A percentile compares a stretch with the other conserved stretches of the same genome.
Conservation (phyloP, 768 basidiomycete genomes). For the Kwoniella bestiolae region DNA sequence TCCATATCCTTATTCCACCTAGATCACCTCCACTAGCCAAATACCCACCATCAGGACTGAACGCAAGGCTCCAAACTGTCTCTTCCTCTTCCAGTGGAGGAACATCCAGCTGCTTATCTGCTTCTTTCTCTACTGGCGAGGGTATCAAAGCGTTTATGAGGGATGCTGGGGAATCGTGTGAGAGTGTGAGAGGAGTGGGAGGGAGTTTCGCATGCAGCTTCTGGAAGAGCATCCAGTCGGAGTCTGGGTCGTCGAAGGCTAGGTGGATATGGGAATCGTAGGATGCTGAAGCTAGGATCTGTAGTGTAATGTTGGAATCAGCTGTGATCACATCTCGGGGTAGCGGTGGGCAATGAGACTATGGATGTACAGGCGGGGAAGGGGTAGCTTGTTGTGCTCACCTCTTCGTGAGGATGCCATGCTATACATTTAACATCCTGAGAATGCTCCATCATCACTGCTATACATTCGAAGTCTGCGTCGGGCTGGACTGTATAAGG, state of each 20-base stretch:
- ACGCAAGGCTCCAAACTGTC: constrained; percentile 91
- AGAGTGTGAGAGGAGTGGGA: constrained; percentile 30
- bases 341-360: too few species aligned
- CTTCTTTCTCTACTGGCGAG: constrained; percentile 25
- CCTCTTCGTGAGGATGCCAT: constrained; percentile 97
- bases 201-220: constrained; percentile 63
- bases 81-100: constrained; percentile 56
- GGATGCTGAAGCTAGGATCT: constrained; percentile 95
- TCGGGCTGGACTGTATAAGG: constrained; percentile 75
- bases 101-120: constrained; percentile 34
- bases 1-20: constrained; percentile 82
- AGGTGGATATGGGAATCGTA: constrained; percentile 97
- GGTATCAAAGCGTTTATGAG: constrained; percentile 27
- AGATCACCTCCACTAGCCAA: constrained; percentile 88
- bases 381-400: constrained; percentile 55
- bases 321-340: background rate
- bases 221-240: constrained; percentile 89
- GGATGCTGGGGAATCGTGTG: constrained; percentile 8
- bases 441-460: constrained; percentile 92
- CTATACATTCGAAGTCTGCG: constrained; percentile 90
- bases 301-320: constrained; percentile 13
- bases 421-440: constrained; percentile 95
- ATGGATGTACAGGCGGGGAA: too few species aligned
- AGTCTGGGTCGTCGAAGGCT: constrained; percentile 87
- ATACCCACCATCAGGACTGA: constrained; percentile 73